These are phyloP conservation scores for Candida golubevii DNA, from an alignment of 805 yeast genomes.

Conservation along the genomic window DNA sequence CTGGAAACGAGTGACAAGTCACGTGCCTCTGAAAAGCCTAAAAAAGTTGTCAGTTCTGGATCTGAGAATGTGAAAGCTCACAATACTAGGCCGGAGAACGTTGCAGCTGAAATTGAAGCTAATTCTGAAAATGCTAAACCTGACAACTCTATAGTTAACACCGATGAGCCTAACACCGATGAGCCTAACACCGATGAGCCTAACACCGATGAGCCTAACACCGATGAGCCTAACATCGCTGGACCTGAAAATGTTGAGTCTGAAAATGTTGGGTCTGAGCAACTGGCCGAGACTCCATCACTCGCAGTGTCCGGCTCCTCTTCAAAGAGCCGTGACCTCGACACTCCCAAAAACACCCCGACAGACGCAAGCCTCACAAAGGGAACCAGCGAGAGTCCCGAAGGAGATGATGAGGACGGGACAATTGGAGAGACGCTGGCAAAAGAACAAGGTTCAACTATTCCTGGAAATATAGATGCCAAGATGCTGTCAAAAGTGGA, in stretches of 20 bases:
- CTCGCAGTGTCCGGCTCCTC: constrained; percentile 1
- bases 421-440: too few species aligned
- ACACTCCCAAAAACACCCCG: constrained; percentile 14
- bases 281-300: neutral
- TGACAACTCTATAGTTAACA: neutral
- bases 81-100: neutral
- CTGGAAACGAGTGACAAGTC: neutral
- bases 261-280: too few species aligned
- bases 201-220: too few species aligned
- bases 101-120: neutral
- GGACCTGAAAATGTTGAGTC: too few species aligned
- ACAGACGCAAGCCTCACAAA: constrained; percentile 5
- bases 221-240: too few species aligned
- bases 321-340: neutral
- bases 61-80: neutral
- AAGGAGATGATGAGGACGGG: too few species aligned
- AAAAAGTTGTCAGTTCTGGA: neutral
- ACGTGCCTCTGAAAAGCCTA: neutral
- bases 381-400: too few species aligned
- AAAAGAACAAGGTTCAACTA: too few species aligned
- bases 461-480: too few species aligned
- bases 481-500: too few species aligned
- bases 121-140: neutral
- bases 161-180: too few species aligned
- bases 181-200: too few species aligned